Conservation (phyloP, 768 basidiomycete genomes). For the Ramaria sp. region DNA sequence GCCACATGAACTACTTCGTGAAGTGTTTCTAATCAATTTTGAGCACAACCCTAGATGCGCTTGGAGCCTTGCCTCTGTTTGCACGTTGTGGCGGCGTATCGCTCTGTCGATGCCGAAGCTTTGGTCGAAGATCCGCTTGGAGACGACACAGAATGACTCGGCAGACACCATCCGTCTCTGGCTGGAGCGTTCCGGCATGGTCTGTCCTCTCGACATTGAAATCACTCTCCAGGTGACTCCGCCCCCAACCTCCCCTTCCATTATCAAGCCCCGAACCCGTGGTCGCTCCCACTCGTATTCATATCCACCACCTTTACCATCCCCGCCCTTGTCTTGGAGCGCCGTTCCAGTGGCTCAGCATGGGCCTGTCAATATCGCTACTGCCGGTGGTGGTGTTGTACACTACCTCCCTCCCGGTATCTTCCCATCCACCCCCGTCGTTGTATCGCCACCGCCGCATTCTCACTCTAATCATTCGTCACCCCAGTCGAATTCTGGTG, state of each 20-base stretch:
- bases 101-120: conserved; percentile 55
- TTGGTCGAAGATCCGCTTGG: conserved; percentile 75
- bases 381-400: neutral
- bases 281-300: conserved; percentile 16
- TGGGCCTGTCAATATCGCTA: conserved; percentile 4
- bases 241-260: conserved; percentile 13
- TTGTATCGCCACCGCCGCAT: conserved; percentile 35
- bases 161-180: conserved; percentile 75
- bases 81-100: conserved; percentile 52
- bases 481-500: conserved; percentile 18
- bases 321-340: conserved; percentile 10
- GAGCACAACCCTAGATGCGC: conserved; percentile 63
- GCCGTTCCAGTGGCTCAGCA: conserved; percentile 3
- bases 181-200: conserved; percentile 68
- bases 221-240: conserved; percentile 52
- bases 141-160: conserved; percentile 58
- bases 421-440: conserved; percentile 29
- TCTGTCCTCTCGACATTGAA: conserved; percentile 68
- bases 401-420: conserved; percentile 19
- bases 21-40: conserved; percentile 62
- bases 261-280: conserved; percentile 9
- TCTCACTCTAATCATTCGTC: conserved; percentile 31
- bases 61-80: conserved; percentile 67
- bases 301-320: conserved; percentile 12
- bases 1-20: conserved; percentile 61